Percentiles rank a stretch among this genome's conserved stretches.
phyloP scores from a whole-genome alignment of 345 rosid genomes.

The Rhizophora apiculata region DNA sequence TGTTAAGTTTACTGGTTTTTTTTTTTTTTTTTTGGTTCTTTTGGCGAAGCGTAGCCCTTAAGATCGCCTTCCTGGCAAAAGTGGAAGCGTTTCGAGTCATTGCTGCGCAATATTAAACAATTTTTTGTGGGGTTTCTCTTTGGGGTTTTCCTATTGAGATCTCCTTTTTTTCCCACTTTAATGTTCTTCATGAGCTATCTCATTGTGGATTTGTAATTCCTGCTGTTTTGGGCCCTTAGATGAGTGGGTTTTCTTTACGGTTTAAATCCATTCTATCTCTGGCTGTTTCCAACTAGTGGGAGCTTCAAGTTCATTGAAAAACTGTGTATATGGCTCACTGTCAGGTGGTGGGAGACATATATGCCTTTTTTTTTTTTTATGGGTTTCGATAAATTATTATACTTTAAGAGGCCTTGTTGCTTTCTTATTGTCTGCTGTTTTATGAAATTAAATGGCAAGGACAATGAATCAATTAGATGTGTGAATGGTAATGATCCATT shows the following conservation, averaged over 20 bases:
- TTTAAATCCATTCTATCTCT: not conserved
- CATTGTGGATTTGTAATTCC: conserved; percentile 17
- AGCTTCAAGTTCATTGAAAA: not conserved
- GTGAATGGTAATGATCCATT: too few species aligned
- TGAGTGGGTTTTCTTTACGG: not conserved
- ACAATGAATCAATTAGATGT: too few species aligned
- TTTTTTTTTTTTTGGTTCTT: not conserved
- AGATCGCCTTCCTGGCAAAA: conserved; percentile 49
- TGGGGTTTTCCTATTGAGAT: conserved; percentile 52
- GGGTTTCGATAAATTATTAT: too few species aligned
- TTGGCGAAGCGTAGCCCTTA: conserved; percentile 43
- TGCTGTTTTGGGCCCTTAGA: conserved; percentile 5
- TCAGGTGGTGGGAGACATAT: conserved; percentile 12
- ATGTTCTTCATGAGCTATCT: conserved; percentile 10
- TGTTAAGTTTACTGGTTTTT: not conserved
- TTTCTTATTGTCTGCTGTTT: not conserved
- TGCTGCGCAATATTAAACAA: conserved; percentile 42
- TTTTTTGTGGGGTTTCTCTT: conserved; percentile 20
- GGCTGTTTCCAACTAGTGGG: conserved; percentile 6
- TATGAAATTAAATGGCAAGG: not conserved
- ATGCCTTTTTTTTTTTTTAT: not conserved
- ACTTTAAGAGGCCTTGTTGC: too few species aligned
- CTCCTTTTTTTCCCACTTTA: conserved; percentile 11
- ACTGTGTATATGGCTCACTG: conserved; percentile 20
- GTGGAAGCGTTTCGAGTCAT: conserved; percentile 68